phyloP scores from a whole-genome alignment of 192 early-diverging fungal genomes.

The Entrophospora sp. region DNA sequence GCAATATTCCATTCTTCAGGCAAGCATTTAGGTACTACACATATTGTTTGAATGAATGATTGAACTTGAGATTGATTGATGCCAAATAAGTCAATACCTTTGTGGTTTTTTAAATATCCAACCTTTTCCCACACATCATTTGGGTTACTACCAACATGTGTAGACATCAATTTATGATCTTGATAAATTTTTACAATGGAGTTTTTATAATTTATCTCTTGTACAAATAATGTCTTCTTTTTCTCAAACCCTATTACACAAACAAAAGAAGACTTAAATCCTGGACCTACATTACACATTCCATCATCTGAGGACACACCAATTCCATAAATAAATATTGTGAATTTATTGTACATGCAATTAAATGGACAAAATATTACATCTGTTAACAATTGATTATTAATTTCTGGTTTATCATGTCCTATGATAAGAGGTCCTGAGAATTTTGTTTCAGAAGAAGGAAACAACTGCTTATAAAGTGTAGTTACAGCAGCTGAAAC shows the following conservation, averaged over 20 bases:
- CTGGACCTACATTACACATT: background rate
- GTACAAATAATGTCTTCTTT: background rate
- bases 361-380: background rate
- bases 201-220: background rate
- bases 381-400: background rate
- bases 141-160: background rate
- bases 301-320: background rate
- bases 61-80: background rate
- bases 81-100: background rate
- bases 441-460: background rate
- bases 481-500: too few species aligned
- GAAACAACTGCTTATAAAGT: too few species aligned
- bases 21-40: too few species aligned
- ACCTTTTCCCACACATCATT: background rate
- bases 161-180: background rate
- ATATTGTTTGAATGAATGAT: too few species aligned
- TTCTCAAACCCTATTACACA: background rate
- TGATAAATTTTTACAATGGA: background rate
- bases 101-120: background rate
- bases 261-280: background rate
- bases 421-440: background rate
- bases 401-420: background rate
- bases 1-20: too few species aligned
- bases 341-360: background rate
- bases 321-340: background rate